phyloP scores from a whole-genome alignment of 2,329 filamentous ascomycete genomes.

The Aspergillus uvarum region DNA sequence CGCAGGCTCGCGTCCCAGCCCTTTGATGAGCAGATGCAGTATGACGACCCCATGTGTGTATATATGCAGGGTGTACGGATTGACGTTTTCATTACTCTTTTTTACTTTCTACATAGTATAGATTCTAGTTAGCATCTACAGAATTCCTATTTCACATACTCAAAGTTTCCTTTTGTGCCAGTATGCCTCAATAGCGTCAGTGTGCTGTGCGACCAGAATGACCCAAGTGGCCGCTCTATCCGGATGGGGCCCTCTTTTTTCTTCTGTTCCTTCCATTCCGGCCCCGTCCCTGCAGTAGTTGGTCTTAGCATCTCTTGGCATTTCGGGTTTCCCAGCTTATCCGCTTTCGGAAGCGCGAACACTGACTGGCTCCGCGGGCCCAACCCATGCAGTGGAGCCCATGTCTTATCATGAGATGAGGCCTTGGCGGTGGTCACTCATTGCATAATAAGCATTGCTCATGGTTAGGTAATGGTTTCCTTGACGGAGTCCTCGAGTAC shows the following conservation, averaged over 20 bases:
- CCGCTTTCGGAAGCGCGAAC: no score
- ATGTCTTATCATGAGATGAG: no score
- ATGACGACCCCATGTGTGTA: conserved; percentile 1
- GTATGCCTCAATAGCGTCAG: no score
- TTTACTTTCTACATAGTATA: neutral
- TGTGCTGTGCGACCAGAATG: neutral
- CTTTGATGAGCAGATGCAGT: conserved; percentile 2
- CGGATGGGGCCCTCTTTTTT: neutral
- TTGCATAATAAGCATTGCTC: neutral
- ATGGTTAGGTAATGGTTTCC: neutral
- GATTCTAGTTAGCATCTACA: neutral
- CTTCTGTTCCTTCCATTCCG: neutral
- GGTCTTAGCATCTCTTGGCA: neutral
- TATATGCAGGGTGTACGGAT: conserved; percentile 5
- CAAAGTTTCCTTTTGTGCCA: neutral
- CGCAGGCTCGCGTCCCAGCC: conserved; percentile 9
- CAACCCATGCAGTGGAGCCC: neutral
- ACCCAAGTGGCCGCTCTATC: neutral
- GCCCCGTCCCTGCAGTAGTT: neutral
- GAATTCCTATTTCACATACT: neutral
- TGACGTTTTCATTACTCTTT: neutral
- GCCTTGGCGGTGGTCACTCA: no score
- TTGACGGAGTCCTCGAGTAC: no score
- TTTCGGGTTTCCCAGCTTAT: no score
- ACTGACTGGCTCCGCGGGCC: no score